phyloP scores from a whole-genome alignment of 139 green algal genomes.

The Diplosphaera chodatii region DNA sequence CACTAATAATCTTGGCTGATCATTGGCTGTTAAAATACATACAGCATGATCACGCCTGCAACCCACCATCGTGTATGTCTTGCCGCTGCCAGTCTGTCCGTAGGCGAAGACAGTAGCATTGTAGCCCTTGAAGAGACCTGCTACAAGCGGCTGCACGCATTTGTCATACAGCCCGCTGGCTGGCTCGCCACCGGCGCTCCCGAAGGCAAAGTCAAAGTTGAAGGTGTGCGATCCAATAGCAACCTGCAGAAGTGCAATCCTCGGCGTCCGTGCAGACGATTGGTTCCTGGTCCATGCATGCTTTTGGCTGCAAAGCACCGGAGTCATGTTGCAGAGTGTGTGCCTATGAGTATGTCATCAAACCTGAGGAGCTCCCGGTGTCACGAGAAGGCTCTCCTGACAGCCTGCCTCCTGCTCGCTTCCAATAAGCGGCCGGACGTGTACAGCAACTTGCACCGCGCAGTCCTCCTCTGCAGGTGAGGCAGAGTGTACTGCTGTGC shows the following conservation, averaged over 20 bases:
- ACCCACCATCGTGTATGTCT: slow-evolving; percentile 85
- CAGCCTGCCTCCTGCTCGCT: slow-evolving; percentile 65
- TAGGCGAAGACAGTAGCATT: slow-evolving; percentile 76
- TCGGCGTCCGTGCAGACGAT: too few relatives aligned
- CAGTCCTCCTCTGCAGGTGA: slow-evolving; percentile 5
- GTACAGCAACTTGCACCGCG: slow-evolving; percentile 62
- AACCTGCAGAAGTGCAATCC: too few relatives aligned
- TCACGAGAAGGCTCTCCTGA: slow-evolving; percentile 53
- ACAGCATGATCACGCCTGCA: too few relatives aligned
- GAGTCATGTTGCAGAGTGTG: too few relatives aligned
- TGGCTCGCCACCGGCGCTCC: slow-evolving; percentile 28
- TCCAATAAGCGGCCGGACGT: slow-evolving; percentile 78
- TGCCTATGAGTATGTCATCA: too few relatives aligned
- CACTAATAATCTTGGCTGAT: too few relatives aligned
- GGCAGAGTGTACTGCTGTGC: too few relatives aligned
- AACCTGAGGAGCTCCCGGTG: slow-evolving; percentile 63
- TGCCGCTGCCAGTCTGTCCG: slow-evolving; percentile 63
- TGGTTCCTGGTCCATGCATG: too few relatives aligned
- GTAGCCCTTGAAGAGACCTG: slow-evolving; percentile 84
- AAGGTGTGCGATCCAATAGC: slow-evolving; percentile 52
- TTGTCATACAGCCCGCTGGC: slow-evolving; percentile 48
- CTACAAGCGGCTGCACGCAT: slow-evolving; percentile 76
- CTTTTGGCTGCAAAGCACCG: too few relatives aligned
- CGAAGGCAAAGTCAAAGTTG: slow-evolving; percentile 82
- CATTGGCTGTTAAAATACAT: too few relatives aligned